These are phyloP conservation scores for Persicaria tinctoria DNA, from an alignment of 148 eudicot genomes.

Conservation along the genomic window DNA sequence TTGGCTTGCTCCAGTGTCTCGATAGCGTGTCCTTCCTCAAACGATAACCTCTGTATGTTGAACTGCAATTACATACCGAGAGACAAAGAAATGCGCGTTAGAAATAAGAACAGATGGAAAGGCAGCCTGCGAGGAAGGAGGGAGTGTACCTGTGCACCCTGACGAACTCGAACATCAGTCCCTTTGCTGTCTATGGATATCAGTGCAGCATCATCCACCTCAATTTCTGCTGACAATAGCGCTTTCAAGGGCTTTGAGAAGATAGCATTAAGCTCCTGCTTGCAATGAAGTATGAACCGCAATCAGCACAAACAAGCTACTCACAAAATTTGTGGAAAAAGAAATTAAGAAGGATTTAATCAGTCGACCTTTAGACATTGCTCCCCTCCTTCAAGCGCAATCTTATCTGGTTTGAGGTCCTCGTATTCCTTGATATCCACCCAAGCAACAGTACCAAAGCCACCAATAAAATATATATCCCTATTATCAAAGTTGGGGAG, in stretches of 20 bases:
- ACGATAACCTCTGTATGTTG: constrained; percentile 84
- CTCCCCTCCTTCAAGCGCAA: constrained; percentile 96
- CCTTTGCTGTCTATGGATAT: constrained; percentile 97
- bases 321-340: neutral
- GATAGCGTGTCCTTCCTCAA: constrained; percentile 58
- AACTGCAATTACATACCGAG: constrained; percentile 37
- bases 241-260: constrained; percentile 91
- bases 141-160: constrained; percentile 79
- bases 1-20: constrained; percentile 96
- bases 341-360: neutral
- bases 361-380: constrained; percentile 70
- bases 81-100: neutral
- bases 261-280: constrained; percentile 79
- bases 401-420: constrained; percentile 67
- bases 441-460: constrained; percentile 99
- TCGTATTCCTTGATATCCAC: constrained; percentile 92
- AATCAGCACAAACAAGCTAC: neutral
- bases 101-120: neutral
- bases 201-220: constrained; percentile 93
- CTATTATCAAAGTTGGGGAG: constrained; percentile 26
- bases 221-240: constrained; percentile 60
- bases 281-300: neutral
- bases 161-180: constrained; percentile 88
- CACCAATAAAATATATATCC: constrained; percentile 97
- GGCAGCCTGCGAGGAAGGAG: constrained; percentile 21